phyloP scores from a whole-genome alignment of 2,329 filamentous ascomycete genomes.

The Periconia macrospinosa region DNA sequence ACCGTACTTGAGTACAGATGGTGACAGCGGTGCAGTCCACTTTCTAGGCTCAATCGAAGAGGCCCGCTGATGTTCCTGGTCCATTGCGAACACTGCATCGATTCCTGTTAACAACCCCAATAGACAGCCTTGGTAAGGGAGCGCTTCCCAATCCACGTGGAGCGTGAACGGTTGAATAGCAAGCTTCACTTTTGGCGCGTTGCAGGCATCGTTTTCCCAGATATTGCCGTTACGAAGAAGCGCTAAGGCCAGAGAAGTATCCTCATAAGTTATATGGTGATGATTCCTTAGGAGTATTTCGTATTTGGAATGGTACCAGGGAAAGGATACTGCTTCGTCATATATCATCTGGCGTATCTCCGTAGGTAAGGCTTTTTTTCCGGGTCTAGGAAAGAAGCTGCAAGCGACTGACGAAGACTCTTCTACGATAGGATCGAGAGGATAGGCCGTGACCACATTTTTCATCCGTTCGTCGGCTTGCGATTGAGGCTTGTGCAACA shows the following conservation, averaged over 20 bases:
- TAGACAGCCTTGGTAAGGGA: not conserved
- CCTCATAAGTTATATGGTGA: constrained; percentile 1
- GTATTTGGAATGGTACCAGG: not conserved
- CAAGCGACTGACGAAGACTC: not conserved
- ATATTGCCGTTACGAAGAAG: constrained; percentile 5
- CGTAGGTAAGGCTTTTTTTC: not conserved
- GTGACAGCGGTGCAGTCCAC: constrained; percentile 3
- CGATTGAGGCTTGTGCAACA: not conserved
- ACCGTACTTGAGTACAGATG: not conserved
- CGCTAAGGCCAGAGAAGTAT: constrained; percentile 1
- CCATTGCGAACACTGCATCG: constrained; percentile 3
- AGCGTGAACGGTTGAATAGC: constrained; percentile 1
- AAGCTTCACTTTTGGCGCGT: not conserved
- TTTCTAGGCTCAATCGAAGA: constrained; percentile 2
- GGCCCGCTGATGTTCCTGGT: constrained; percentile 4
- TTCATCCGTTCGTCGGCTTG: constrained; percentile 1
- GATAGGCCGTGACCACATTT: not conserved
- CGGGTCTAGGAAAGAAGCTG: constrained; percentile 3
- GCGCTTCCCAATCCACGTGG: not conserved
- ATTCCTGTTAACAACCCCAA: not conserved
- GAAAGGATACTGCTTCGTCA: constrained; percentile 2
- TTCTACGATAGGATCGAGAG: constrained; percentile 1
- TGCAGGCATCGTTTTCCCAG: constrained; percentile 5
- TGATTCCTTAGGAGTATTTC: not conserved
- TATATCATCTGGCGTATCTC: constrained; percentile 6